These are phyloP conservation scores for Cardamine chenopodiifolia DNA, from an alignment of 345 rosid species.

Conservation along the genomic window DNA sequence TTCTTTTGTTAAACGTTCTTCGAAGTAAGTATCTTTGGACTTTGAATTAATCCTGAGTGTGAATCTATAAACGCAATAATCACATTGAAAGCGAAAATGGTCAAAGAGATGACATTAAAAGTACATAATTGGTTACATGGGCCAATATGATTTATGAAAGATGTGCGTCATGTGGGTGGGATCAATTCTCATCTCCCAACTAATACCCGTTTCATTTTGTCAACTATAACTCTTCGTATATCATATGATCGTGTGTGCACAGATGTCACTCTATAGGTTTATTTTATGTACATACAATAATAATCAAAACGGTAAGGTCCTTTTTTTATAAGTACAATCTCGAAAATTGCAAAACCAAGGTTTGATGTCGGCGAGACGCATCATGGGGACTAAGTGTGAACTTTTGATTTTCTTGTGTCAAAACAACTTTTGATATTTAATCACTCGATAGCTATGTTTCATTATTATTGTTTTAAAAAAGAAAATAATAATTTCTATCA, in stretches of 20 bases:
- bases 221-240: slow-evolving; percentile 23
- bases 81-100: slow-evolving; percentile 23
- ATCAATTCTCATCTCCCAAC: slow-evolving; percentile 37
- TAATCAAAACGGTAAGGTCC: neutral
- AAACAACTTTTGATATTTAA: slow-evolving; percentile 39
- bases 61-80: slow-evolving; percentile 22
- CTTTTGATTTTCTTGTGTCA: slow-evolving; percentile 25
- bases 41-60: slow-evolving; percentile 24
- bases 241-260: slow-evolving; percentile 5
- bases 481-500: neutral
- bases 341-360: slow-evolving; percentile 31
- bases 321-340: slow-evolving; percentile 4
- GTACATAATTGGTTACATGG: slow-evolving; percentile 35
- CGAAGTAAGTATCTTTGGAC: slow-evolving; percentile 26
- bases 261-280: slow-evolving; percentile 29
- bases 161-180: slow-evolving; percentile 25
- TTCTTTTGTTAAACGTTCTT: slow-evolving; percentile 22
- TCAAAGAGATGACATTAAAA: slow-evolving; percentile 24
- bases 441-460: slow-evolving; percentile 36
- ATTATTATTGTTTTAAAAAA: neutral
- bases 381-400: slow-evolving; percentile 33
- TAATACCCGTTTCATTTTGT: slow-evolving; percentile 25
- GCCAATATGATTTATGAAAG: slow-evolving; percentile 10
- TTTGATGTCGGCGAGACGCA: slow-evolving; percentile 34
- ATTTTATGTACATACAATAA: neutral